A percentile compares a stretch with the other conserved stretches of the same genome.
Evolutionary conservation across 108 stramenopile genomes (phyloP).

Genomic region (Cyclostephanos invisitatus): DNA sequence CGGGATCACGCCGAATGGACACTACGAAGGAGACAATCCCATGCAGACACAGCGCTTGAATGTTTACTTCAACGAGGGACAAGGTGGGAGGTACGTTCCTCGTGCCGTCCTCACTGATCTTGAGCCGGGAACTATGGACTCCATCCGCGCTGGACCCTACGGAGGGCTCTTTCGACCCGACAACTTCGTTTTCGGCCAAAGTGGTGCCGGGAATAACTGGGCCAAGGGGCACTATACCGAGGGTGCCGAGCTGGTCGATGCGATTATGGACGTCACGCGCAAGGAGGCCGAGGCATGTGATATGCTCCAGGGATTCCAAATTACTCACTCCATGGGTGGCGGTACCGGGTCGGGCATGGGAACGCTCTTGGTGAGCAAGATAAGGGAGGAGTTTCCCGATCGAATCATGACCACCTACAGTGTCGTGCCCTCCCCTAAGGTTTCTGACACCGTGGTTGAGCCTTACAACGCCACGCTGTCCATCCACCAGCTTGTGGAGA

Average conservation of each 20-base stretch:
- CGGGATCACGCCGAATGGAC: conserved; percentile 65
- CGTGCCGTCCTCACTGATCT: conserved; percentile 79
- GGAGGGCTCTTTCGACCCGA: conserved; percentile 85
- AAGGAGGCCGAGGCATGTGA: conserved; percentile 90
- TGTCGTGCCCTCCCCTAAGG: conserved; percentile 84
- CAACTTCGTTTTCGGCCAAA: conserved; percentile 88
- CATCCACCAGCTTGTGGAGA: conserved; percentile 89
- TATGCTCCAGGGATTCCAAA: conserved; percentile 86
- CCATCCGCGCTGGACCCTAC: conserved; percentile 77
- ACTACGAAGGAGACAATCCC: conserved; percentile 65
- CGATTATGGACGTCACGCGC: conserved; percentile 81
- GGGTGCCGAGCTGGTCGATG: conserved; percentile 86
- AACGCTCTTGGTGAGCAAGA: conserved; percentile 81
- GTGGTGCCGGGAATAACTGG: conserved; percentile 88
- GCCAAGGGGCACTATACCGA: conserved; percentile 92
- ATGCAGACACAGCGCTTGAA: conserved; percentile 87
- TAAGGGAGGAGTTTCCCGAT: conserved; percentile 91
- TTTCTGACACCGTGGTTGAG: conserved; percentile 85
- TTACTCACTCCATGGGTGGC: conserved; percentile 89
- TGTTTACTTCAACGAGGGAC: conserved; percentile 85
- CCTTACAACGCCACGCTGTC: conserved; percentile 88
- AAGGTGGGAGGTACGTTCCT: conserved; percentile 80
- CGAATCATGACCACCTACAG: conserved; percentile 89
- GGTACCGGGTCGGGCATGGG: conserved; percentile 89
- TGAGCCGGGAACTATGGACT: conserved; percentile 88